Base-by-base conservation (phyloP, 805 yeast species). In the Candida rishiriensis region DNA sequence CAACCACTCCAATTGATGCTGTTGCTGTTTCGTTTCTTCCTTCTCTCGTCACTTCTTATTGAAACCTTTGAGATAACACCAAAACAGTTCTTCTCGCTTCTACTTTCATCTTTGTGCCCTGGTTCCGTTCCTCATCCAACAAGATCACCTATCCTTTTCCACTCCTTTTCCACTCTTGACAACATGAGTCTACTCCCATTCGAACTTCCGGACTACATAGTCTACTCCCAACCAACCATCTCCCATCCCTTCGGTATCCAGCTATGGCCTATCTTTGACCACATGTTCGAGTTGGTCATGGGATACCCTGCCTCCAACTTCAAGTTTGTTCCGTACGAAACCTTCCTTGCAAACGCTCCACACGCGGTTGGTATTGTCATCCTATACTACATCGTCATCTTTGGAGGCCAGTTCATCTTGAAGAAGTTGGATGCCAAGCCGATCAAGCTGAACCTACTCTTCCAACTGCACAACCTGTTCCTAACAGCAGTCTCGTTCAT, bases 381-480 rank as follows among this genome's bases (percentile, higher is more conserved):
- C 28, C 59, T 75, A n/a, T 90, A 90, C 72, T 90, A 91, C 61
- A 62, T 79, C 36, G 75, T 86, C 39, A 85, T 90, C 49, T 88
- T 89, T 61, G 95, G 97, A 49, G 97, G 97, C 44, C 83, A 89
- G 59, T 71, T 67, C 42, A 54, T 86, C 37, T 71, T 85, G 66
- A 69, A 70, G 47, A 67, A 65, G 45, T 54, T 73, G 35, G 69
- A 73, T 39, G 65, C 74, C 39, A 75, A 82, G 34, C 86, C 96
- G 13, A 75, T 85, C 64, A 84, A 85, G 66, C 73, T 90, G 65
- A 84, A 83, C 63, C 65, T 70, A 34, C 63, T 89, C 49, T 90
- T 88, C 74, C 96, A 89, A 70, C 58, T 88, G 48, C 98, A 91
- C 68, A 91, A 91, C 70, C 63, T 89, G 47, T 57, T 79, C 32